Evolutionary conservation across 352 stramenopile species (phyloP).

Genomic region (Phytophthora citrophthora): DNA sequence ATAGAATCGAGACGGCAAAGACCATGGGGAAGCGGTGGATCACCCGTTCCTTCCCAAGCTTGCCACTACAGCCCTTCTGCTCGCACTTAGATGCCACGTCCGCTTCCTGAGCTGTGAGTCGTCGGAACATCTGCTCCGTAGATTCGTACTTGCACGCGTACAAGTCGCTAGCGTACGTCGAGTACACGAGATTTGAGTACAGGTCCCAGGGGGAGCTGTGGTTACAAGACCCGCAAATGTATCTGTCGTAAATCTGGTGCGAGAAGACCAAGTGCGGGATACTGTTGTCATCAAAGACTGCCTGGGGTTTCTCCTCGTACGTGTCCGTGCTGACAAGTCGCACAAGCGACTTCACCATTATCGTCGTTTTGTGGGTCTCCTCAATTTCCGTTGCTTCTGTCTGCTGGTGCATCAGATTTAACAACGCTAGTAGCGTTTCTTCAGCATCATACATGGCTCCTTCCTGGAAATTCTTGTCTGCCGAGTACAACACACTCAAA

Average conservation of each 20-base stretch:
- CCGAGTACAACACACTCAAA: slow-evolving; percentile 83
- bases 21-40: slow-evolving; percentile 89
- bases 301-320: slow-evolving; percentile 65
- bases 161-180: slow-evolving; percentile 79
- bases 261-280: slow-evolving; percentile 89
- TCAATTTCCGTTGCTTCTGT: slow-evolving; percentile 75
- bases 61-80: slow-evolving; percentile 58
- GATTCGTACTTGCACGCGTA: slow-evolving; percentile 65
- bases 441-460: slow-evolving; percentile 90
- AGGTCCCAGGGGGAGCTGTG: slow-evolving; percentile 74
- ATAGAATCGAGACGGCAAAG: slow-evolving; percentile 85
- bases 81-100: slow-evolving; percentile 69
- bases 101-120: slow-evolving; percentile 57
- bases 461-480: slow-evolving; percentile 88
- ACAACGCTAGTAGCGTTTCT: slow-evolving; percentile 80
- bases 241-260: slow-evolving; percentile 88
- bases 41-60: slow-evolving; percentile 75
- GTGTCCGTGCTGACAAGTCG: slow-evolving; percentile 71
- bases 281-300: slow-evolving; percentile 86
- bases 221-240: slow-evolving; percentile 70
- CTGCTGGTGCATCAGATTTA: slow-evolving; percentile 90
- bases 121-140: slow-evolving; percentile 77
- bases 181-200: slow-evolving; percentile 87
- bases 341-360: slow-evolving; percentile 77
- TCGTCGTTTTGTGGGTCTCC: slow-evolving; percentile 76